These are phyloP conservation scores for Ceratocystis colombiana DNA, from an alignment of 2,329 filamentous ascomycete species.

Conservation along the genomic window DNA sequence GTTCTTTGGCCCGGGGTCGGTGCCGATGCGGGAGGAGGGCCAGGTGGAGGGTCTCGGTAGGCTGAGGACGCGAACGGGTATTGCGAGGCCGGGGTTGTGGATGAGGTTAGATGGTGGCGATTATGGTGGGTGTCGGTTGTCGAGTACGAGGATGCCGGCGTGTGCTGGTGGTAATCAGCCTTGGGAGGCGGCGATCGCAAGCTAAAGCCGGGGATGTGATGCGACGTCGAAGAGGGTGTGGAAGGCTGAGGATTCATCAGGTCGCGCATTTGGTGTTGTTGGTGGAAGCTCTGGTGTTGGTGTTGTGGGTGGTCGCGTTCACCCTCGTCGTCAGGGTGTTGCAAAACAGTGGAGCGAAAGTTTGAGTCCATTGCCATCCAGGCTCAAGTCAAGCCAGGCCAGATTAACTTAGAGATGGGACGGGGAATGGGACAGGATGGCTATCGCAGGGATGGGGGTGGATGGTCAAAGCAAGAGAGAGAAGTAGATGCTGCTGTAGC, in stretches of 20 bases:
- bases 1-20: slow-evolving; percentile 37
- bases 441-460: not conserved
- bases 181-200: slow-evolving; percentile 40
- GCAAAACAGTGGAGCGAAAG: slow-evolving; percentile 44
- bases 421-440: slow-evolving; percentile 13
- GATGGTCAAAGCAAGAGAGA: slow-evolving; percentile 8
- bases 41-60: slow-evolving; percentile 28
- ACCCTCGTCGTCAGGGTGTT: slow-evolving; percentile 37
- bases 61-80: slow-evolving; percentile 29
- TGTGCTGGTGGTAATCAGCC: slow-evolving; percentile 5
- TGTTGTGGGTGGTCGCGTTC: slow-evolving; percentile 30
- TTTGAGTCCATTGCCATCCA: slow-evolving; percentile 36
- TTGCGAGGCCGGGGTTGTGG: slow-evolving; percentile 38
- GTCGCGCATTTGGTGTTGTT: slow-evolving; percentile 38
- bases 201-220: slow-evolving; percentile 38
- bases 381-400: too few relatives aligned
- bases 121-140: not conserved
- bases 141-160: not conserved
- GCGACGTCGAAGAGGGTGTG: slow-evolving; percentile 29
- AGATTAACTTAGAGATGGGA: slow-evolving; percentile 7
- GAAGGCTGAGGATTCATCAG: slow-evolving; percentile 36
- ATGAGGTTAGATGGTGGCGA: slow-evolving; percentile 30
- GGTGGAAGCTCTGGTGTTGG: slow-evolving; percentile 26
- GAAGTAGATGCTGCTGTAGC: not conserved
- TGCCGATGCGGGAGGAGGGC: slow-evolving; percentile 38